Percentiles rank a stretch among this genome's conserved stretches.
Conservation (phyloP, 2,329 filamentous ascomycete genomes). For the Scedosporium aurantiacum region DNA sequence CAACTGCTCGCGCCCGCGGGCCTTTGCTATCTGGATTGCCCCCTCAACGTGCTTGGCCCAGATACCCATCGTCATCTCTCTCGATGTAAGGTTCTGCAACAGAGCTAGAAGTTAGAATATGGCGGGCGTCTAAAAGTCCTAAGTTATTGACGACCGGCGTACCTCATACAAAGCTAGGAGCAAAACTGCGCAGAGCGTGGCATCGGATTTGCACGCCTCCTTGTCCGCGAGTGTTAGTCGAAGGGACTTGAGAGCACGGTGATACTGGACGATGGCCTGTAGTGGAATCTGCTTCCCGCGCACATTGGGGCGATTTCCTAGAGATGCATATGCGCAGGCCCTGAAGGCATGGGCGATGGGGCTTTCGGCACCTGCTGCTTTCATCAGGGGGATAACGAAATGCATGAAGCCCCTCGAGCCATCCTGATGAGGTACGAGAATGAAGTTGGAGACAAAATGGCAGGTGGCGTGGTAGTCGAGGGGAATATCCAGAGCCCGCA, state of each 20-base stretch:
- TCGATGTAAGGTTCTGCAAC: slow-evolving; percentile 38
- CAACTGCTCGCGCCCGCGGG: slow-evolving; percentile 44
- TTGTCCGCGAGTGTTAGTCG: slow-evolving; percentile 37
- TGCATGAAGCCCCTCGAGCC: slow-evolving; percentile 45
- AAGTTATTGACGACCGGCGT: neutral
- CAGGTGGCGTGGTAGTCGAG: slow-evolving; percentile 45
- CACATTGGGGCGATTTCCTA: slow-evolving; percentile 38
- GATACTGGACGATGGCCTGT: slow-evolving; percentile 9
- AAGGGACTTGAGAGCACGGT: slow-evolving; percentile 1
- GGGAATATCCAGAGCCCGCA: slow-evolving; percentile 30
- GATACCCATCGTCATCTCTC: slow-evolving; percentile 32
- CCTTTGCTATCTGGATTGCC: slow-evolving; percentile 49
- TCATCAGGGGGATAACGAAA: slow-evolving; percentile 45
- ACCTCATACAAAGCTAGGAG: slow-evolving; percentile 48
- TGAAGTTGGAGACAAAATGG: slow-evolving; percentile 51
- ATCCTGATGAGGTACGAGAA: slow-evolving; percentile 38
- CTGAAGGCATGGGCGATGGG: slow-evolving; percentile 46
- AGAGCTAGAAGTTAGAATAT: neutral
- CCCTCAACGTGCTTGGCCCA: slow-evolving; percentile 57
- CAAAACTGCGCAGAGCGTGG: slow-evolving; percentile 47
- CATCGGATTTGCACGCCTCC: slow-evolving; percentile 38
- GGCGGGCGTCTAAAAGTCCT: neutral
- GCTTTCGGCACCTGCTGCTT: slow-evolving; percentile 27
- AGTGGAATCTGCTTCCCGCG: slow-evolving; percentile 22
- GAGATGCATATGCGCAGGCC: slow-evolving; percentile 46